phyloP scores from a whole-genome alignment of 2,329 filamentous ascomycete genomes.

The Alternaria gansuensis region DNA sequence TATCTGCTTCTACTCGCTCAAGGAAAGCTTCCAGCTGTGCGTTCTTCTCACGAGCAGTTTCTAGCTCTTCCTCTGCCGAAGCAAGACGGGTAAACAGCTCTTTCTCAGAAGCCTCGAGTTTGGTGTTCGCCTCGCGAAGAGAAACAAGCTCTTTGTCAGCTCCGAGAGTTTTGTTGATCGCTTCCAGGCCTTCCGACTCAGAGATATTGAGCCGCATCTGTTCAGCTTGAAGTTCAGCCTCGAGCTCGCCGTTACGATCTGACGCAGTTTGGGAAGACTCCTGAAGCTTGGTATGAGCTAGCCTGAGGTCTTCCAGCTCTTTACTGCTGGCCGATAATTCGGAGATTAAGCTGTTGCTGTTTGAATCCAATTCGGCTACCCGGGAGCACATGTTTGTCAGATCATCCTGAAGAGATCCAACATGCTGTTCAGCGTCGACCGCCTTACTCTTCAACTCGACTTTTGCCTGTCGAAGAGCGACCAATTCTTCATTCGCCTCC shows the following conservation, averaged over 20 bases:
- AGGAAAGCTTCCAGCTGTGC: constrained; percentile 45
- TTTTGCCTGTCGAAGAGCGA: constrained; percentile 25
- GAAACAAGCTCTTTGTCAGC: constrained; percentile 41
- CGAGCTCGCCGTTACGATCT: constrained; percentile 23
- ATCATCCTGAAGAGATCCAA: constrained; percentile 28
- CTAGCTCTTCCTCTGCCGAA: constrained; percentile 46
- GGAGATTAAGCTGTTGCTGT: constrained; percentile 31
- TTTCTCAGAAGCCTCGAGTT: constrained; percentile 44
- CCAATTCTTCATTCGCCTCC: constrained; percentile 19
- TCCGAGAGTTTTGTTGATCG: constrained; percentile 26
- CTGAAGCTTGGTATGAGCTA: constrained; percentile 22
- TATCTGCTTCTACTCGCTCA: constrained; percentile 43
- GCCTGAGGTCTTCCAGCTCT: constrained; percentile 27
- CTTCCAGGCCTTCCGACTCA: constrained; percentile 36
- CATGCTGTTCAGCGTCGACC: constrained; percentile 17
- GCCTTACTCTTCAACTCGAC: constrained; percentile 23
- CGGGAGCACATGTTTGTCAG: constrained; percentile 27
- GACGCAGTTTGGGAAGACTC: constrained; percentile 17
- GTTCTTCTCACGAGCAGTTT: constrained; percentile 42
- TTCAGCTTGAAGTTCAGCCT: constrained; percentile 31
- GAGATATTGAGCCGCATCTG: constrained; percentile 36
- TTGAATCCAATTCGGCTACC: constrained; percentile 28
- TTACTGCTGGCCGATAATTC: constrained; percentile 26
- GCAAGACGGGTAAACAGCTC: constrained; percentile 39
- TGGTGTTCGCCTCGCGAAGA: constrained; percentile 39